Conservation (phyloP, 2,329 filamentous ascomycete genomes). For the Microdochium bolleyi region DNA sequence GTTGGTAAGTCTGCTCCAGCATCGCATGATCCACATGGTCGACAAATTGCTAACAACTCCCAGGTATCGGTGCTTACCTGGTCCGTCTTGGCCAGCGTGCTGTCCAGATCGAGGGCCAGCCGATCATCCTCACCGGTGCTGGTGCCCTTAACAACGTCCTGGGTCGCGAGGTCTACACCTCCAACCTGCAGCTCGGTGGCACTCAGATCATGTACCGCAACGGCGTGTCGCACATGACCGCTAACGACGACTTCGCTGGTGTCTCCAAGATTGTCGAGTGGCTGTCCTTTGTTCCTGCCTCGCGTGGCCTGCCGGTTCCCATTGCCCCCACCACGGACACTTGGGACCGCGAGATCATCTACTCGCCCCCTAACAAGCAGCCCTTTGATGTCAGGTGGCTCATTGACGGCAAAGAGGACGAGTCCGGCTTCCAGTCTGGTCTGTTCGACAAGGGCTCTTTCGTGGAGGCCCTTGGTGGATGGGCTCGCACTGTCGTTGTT, state of each 20-base stretch:
- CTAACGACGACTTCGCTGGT: constrained; percentile 94
- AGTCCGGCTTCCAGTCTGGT: constrained; percentile 79
- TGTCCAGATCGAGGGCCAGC: constrained; percentile 97
- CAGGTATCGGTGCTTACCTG: constrained; percentile 93
- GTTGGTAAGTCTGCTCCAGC: constrained; percentile 56
- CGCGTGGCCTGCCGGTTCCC: constrained; percentile 88
- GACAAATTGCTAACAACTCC: constrained; percentile 19
- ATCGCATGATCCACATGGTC: background rate
- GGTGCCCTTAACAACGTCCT: constrained; percentile 97
- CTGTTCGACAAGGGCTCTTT: constrained; percentile 97
- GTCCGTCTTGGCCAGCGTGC: constrained; percentile 97
- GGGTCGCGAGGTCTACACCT: constrained; percentile 96
- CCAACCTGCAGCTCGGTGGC: constrained; percentile 96
- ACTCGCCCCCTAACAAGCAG: constrained; percentile 74
- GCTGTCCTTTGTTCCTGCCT: constrained; percentile 95
- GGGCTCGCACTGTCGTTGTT: constrained; percentile 94
- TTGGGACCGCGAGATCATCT: constrained; percentile 90
- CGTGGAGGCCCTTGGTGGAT: constrained; percentile 91
- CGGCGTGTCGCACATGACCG: constrained; percentile 98
- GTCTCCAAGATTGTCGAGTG: constrained; percentile 96
- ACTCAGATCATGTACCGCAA: constrained; percentile 99
- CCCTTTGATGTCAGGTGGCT: constrained; percentile 90
- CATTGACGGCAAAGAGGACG: constrained; percentile 80
- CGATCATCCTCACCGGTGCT: constrained; percentile 96
- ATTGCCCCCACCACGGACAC: constrained; percentile 76